Evolutionary conservation across 2,329 filamentous ascomycete genomes (phyloP), one percentile per base, ranked within the genome.

Genomic region (Hymenotorrendiella dingleyae): DNA sequence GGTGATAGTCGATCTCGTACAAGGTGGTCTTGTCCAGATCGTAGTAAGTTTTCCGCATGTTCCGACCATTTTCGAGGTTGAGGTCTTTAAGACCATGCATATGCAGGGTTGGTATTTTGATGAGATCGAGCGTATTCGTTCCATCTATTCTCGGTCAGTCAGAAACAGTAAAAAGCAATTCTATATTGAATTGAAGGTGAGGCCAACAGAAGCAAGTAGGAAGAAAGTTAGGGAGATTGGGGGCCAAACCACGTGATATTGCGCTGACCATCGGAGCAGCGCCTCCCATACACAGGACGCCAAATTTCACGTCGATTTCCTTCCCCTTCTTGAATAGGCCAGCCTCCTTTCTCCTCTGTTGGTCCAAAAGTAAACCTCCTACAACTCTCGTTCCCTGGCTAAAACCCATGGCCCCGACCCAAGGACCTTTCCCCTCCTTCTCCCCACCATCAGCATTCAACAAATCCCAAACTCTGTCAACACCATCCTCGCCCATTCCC

Each of bases 341-440:
- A 39, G 46, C 40, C 42, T 54, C 45, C 29, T 30, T 49, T 36
- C 49, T 50, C 43, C 42, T 42, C 19, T 53, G 50, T 37, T 53
- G 47, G 40, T 55, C 48, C 36, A 52, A 23, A 20, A 55, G 30
- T 10, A 55, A 27, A 0, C 50, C 48, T 4, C 48, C 50, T 2
- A 47, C 48, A 20, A 55, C 33, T 30, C 50, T 52, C 30, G 50
- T 50, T n/a, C 52, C 52, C 41, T 55, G 52, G 47, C 52, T 55
- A 27, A 55, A 55, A 4, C 52, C 52, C 52, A 54, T 50, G 28
- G 32, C 40, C 8, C 45, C 52, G 16, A 54, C 43, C 48, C 50
- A 54, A 32, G 50, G 47, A 3, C 52, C 47, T n/a, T n/a, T n/a
- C n/a, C n/a, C n/a, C n/a, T n/a, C n/a, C n/a, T n/a, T n/a, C n/a